Percentiles rank a stretch among this genome's conserved stretches.
These are phyloP conservation scores for Xylaria longipes DNA, from an alignment of 495 filamentous ascomycete genomes.

Conservation along the genomic window DNA sequence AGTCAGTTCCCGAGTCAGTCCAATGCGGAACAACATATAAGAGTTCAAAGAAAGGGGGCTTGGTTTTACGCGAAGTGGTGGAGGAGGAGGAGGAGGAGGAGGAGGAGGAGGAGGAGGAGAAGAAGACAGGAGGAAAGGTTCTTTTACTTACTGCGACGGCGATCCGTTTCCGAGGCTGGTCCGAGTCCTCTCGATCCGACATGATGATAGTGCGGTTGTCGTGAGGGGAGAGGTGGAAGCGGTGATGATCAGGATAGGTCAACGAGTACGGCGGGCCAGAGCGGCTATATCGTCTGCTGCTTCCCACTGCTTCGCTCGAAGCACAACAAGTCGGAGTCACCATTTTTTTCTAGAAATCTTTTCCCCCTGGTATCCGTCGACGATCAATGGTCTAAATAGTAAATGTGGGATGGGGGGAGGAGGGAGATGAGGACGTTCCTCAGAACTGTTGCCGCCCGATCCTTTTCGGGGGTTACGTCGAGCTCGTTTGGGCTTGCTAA, in stretches of 20 bases:
- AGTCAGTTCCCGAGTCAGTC: slow-evolving; percentile 13
- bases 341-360: slow-evolving; percentile 38
- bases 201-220: slow-evolving; percentile 45
- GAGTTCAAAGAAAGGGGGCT: not conserved
- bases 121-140: slow-evolving; percentile 1
- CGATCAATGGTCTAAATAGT: slow-evolving; percentile 18
- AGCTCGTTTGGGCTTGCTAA: slow-evolving; percentile 30
- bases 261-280: slow-evolving; percentile 44
- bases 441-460: slow-evolving; percentile 27
- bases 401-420: slow-evolving; percentile 35
- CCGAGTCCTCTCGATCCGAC: slow-evolving; percentile 49
- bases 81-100: not conserved
- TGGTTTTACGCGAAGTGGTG: not conserved
- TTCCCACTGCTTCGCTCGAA: slow-evolving; percentile 35
- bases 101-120: not conserved
- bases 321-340: slow-evolving; percentile 49
- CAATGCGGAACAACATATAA: not conserved
- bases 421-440: slow-evolving; percentile 32
- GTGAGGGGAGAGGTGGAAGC: slow-evolving; percentile 43
- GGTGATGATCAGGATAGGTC: slow-evolving; percentile 46
- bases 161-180: slow-evolving; percentile 65
- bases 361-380: slow-evolving; percentile 11
- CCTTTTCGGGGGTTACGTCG: slow-evolving; percentile 35
- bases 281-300: slow-evolving; percentile 50
- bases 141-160: slow-evolving; percentile 68